Percentiles rank a stretch among this genome's conserved stretches.
phyloP scores from a whole-genome alignment of 805 yeast genomes.

The Saccharomycopsis fodiens region DNA sequence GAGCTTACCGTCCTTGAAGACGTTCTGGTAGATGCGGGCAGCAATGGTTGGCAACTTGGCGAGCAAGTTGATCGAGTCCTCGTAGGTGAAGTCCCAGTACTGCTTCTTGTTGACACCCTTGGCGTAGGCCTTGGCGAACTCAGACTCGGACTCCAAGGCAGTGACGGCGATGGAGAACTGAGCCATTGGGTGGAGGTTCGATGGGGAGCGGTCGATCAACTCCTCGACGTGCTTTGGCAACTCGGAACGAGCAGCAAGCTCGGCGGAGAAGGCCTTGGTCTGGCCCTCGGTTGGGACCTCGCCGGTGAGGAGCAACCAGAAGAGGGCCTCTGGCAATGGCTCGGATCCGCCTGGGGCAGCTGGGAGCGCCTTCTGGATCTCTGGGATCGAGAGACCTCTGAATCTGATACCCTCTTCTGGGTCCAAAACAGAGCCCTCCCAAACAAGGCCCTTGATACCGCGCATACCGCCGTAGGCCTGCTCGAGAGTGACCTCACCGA shows the following conservation, averaged over 20 bases:
- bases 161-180: slow-evolving; percentile 79
- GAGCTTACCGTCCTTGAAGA: slow-evolving; percentile 71
- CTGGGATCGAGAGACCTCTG: slow-evolving; percentile 80
- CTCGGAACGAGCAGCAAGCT: slow-evolving; percentile 70
- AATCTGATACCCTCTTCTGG: slow-evolving; percentile 82
- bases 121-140: slow-evolving; percentile 79
- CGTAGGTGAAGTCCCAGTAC: slow-evolving; percentile 79
- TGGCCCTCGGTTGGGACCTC: slow-evolving; percentile 71
- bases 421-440: slow-evolving; percentile 86
- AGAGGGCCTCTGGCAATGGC: slow-evolving; percentile 70
- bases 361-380: slow-evolving; percentile 66
- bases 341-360: slow-evolving; percentile 60
- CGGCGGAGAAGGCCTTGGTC: slow-evolving; percentile 63
- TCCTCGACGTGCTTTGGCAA: slow-evolving; percentile 73
- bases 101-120: slow-evolving; percentile 75
- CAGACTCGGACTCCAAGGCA: slow-evolving; percentile 76
- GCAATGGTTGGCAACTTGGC: slow-evolving; percentile 81
- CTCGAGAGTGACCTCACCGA: slow-evolving; percentile 68
- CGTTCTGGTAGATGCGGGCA: slow-evolving; percentile 76
- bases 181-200: slow-evolving; percentile 81
- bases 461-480: slow-evolving; percentile 92
- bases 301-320: slow-evolving; percentile 79
- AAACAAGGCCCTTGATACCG: slow-evolving; percentile 76
- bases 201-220: slow-evolving; percentile 66
- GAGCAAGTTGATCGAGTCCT: slow-evolving; percentile 70